Evolutionary conservation across 1,284 basidiomycete species (phyloP), one percentile per base, ranked within the genome.

Genomic region (Lignosus rhinocerotis): DNA sequence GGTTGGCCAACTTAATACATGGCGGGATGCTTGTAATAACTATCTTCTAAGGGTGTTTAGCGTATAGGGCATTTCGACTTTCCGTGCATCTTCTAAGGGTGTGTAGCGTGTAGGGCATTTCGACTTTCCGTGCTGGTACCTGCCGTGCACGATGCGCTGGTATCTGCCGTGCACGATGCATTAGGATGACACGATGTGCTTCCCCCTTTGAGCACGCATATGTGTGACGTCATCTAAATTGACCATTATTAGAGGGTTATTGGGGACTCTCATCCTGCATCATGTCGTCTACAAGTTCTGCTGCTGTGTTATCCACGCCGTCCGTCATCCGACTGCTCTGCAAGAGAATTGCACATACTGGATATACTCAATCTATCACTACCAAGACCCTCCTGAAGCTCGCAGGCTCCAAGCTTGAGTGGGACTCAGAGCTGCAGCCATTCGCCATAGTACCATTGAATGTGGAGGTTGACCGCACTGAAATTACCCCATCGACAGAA

Each of bases 391-490:
- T 57, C 45, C 6, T 33, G 5, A 42, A 45, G 25, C 39, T 58
- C n/a, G 36, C 38, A 9, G 32, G 51, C 47, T 12, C 21, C 14
- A 14, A 33, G 25, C 6, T 43, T 17, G 38, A 33, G 19, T 25
- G 16, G 9, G 11, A 32, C 7, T 19, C 32, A 1, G 39, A 52
- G 3, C n/a, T 14, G 9, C 25, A 25, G 14, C 53, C 61, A 4
- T 55, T 59, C 16, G 61, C 55, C 21, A 3, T 59, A 16, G 32
- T 46, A 8, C 50, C 61, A 12, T 5, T 32, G 1, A 30, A 39
- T 14, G n/a, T 31, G 25, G 39, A 50, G 17, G 16, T 21, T 3
- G 12, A 34, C 7, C 25, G n/a, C 25, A 25, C 25, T 25, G 8
- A 7, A 9, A 6, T 63, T 21, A 16, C 50, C 11, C 38, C 30